These are phyloP conservation scores for Nosema muscidifuracis DNA, from an alignment of 371 early-diverging fungal genomes.

Conservation along the genomic window DNA sequence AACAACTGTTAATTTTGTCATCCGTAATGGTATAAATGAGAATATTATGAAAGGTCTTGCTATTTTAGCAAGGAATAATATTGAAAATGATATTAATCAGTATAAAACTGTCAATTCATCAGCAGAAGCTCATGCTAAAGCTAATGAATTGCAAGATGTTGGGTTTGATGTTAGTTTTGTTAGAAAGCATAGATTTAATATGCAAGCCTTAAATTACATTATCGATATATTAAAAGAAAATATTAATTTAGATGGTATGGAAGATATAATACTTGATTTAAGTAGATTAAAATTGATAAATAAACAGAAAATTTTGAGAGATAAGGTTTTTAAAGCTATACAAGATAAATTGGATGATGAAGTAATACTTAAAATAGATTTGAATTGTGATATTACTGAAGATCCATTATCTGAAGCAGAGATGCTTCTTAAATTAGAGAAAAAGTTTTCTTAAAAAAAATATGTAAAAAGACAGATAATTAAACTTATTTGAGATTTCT, in stretches of 20 bases:
- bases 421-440: background rate
- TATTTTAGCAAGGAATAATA: slow-evolving; percentile 16
- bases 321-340: slow-evolving; percentile 45
- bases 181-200: background rate
- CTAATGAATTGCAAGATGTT: background rate
- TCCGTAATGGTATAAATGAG: slow-evolving; percentile 11
- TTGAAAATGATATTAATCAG: slow-evolving; percentile 2
- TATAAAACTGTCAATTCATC: background rate
- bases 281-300: slow-evolving; percentile 36
- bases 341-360: slow-evolving; percentile 30
- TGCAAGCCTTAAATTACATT: background rate
- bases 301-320: slow-evolving; percentile 51
- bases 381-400: slow-evolving; percentile 5
- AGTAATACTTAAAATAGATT: background rate
- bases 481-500: no score
- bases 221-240: slow-evolving; percentile 32
- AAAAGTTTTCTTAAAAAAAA: background rate
- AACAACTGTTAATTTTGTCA: slow-evolving; percentile 4
- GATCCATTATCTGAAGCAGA: background rate
- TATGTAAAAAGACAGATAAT: background rate
- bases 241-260: slow-evolving; percentile 28
- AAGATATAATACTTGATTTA: slow-evolving; percentile 48
- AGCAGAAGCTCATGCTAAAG: background rate
- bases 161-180: slow-evolving; percentile 12
- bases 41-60: slow-evolving; percentile 32